Base-by-base conservation (phyloP, 768 basidiomycete species). In the Clitopilus passeckerianus region DNA sequence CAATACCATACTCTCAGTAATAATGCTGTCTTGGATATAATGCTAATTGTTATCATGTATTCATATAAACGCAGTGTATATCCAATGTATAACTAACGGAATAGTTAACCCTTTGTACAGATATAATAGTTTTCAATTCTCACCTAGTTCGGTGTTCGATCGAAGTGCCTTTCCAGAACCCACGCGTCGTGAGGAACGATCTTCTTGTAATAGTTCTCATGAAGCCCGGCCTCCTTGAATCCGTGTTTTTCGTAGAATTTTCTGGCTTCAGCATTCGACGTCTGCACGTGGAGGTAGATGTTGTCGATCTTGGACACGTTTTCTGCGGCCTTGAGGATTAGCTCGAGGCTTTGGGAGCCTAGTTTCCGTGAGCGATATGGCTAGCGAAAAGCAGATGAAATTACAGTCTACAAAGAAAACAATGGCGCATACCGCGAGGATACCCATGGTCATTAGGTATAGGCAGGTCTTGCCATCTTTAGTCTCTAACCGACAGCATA, bases 361-460 rank as follows among this genome's bases (percentile, higher is more conserved):
- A 95, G 71, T 44, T 82, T 81, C 67, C 89, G 80, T 34, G 87
- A 90, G 57, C 93, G 87, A 74, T 96, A 96, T 20, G 94, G 92
- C 92, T 94, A 65, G 58, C 37, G 41, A 16, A 16, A 34, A 41
- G 50, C 56, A 63, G 44, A 57, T 41, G 50, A 52, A 33, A 43
- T 66, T 60, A 61, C 37, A 27, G 14, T 16, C 46, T 33, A 55
- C 9, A 55, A 53, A 57, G 56, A 61, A 18, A 52, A 53, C 52
- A 56, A n/a, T 33, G 56, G 41, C 60, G 75, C 85, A 74, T 76
- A 94, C 92, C 58, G 91, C 92, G 58, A 95, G 85, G 62, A 95
- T 75, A 46, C 93, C 94, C 87, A 95, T 88, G 54, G 94, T 95
- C 88, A 94, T 92, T 68, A 95, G 80, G 74, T 95, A 95, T 60